These are phyloP conservation scores for Byssothecium circinans DNA, from an alignment of 2,329 filamentous ascomycete genomes.

Conservation along the genomic window DNA sequence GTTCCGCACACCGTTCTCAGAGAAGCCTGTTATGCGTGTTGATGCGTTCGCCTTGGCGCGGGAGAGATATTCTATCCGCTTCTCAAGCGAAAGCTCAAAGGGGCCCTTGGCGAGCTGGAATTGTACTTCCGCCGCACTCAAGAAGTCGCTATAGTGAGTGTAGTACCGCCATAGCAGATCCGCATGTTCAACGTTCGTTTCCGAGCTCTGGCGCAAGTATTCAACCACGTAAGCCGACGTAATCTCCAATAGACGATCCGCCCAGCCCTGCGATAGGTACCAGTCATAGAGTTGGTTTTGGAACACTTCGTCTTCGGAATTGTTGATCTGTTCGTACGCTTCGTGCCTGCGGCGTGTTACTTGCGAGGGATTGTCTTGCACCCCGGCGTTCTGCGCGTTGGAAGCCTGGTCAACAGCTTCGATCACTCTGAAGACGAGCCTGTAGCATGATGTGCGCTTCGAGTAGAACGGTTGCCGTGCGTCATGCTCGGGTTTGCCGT, in stretches of 20 bases:
- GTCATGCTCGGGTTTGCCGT: slow-evolving; percentile 72
- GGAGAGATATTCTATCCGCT: slow-evolving; percentile 85
- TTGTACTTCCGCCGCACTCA: slow-evolving; percentile 86
- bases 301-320: slow-evolving; percentile 89
- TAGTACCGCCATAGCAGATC: slow-evolving; percentile 94
- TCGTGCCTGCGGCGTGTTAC: slow-evolving; percentile 79
- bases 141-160: slow-evolving; percentile 79
- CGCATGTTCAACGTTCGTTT: slow-evolving; percentile 73
- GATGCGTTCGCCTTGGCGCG: slow-evolving; percentile 91
- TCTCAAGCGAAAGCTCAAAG: slow-evolving; percentile 77
- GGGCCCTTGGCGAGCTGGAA: slow-evolving; percentile 79
- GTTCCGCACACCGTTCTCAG: slow-evolving; percentile 48
- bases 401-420: slow-evolving; percentile 73
- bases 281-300: slow-evolving; percentile 97
- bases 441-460: slow-evolving; percentile 77
- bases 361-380: slow-evolving; percentile 74
- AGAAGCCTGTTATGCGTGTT: slow-evolving; percentile 74
- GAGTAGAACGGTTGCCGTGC: slow-evolving; percentile 68
- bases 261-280: slow-evolving; percentile 86
- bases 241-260: slow-evolving; percentile 80
- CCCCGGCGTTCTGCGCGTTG: slow-evolving; percentile 66
- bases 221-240: slow-evolving; percentile 83
- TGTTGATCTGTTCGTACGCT: slow-evolving; percentile 87
- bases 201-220: slow-evolving; percentile 78
- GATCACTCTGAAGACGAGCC: slow-evolving; percentile 82